Base-by-base conservation (phyloP, 139 green algal genomes). In the Coccomyxa sp. region DNA sequence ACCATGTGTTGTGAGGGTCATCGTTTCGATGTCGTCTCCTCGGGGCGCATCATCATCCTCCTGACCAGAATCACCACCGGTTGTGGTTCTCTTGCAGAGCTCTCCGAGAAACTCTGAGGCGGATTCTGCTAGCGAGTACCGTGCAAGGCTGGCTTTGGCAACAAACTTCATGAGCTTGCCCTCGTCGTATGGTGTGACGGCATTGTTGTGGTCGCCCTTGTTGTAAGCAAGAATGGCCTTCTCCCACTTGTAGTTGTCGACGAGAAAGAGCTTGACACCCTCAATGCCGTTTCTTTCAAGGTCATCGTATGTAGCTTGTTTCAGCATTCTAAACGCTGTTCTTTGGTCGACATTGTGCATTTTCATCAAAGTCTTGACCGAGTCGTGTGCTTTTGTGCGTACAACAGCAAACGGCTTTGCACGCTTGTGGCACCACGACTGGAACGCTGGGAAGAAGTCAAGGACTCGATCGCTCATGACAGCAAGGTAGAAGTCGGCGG, bases 261-360 rank as follows among this genome's bases (percentile, higher is more conserved):
- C 50, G 50, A 64, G 50, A 64, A 64, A 64, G 5, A 64, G 50
- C 5, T 6, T 64, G 50, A 64, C 50, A 64, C 5, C 5, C 2
- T 64, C 3, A 64, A 64, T 64, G 2, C 50, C 50, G 5, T 64
- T 64, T 6, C 50, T 64, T 64, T 64, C 3, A 64, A 64, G 50
- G 3, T 64, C 50, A 64, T 64, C 50, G 50, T 64, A 64, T 64
- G 50, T 64, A 7, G 50, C 50, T 64, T 64, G 50, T 64, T 64
- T 64, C 50, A 64, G 50, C 50, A 64, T 64, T 6, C 50, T 64
- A 64, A 64, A 64, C 50, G 50, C 50, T 64, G 50, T 64, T 64
- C 2, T 64, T 6, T 64, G 3, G 50, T 64, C 50, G 50, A 64
- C 50, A 4, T 6, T 64, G 50, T 64, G 2, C 50, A 64, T 64